Conservation (phyloP, 2,329 filamentous ascomycete species). For the Penicillium sp. region DNA sequence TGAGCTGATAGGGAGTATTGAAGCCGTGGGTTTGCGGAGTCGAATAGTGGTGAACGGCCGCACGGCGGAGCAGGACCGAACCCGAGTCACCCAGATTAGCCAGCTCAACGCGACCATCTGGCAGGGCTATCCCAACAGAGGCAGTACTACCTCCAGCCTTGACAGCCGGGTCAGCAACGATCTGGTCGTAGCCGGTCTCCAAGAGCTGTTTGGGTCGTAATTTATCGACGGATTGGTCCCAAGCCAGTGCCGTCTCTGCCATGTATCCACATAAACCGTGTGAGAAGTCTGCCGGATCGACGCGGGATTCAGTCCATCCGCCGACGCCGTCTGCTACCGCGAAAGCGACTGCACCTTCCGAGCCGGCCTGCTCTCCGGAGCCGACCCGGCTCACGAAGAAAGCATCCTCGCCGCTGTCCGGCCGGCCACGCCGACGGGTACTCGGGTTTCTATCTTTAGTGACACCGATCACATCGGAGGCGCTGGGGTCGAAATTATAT, state of each 20-base stretch:
- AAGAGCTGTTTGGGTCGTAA: constrained; percentile 65
- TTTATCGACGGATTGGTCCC: constrained; percentile 39
- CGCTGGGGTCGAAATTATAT: constrained; percentile 63
- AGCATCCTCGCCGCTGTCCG: constrained; percentile 85
- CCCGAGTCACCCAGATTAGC: constrained; percentile 96
- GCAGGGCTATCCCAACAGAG: constrained; percentile 72
- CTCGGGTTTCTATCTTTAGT: constrained; percentile 41
- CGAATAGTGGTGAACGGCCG: constrained; percentile 77
- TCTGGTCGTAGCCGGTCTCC: constrained; percentile 76
- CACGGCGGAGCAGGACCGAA: constrained; percentile 79
- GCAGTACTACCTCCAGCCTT: constrained; percentile 86
- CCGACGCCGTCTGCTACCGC: constrained; percentile 93
- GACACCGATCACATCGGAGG: constrained; percentile 37
- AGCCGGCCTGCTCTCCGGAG: constrained; percentile 32
- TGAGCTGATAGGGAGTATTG: constrained; percentile 95
- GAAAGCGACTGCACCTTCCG: constrained; percentile 63
- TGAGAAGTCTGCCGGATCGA: constrained; percentile 93
- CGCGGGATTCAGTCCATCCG: constrained; percentile 86
- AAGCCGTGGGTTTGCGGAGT: constrained; percentile 91
- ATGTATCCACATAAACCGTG: constrained; percentile 92
- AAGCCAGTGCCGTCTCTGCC: constrained; percentile 67
- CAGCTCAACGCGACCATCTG: constrained; percentile 72
- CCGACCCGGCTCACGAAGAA: constrained; percentile 88
- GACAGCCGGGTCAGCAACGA: constrained; percentile 69
- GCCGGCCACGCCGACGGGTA: constrained; percentile 60